A percentile compares a stretch with the other conserved stretches of the same genome.
These are phyloP conservation scores for Osmanthus fragrans DNA, from an alignment of 257 asterid species.

Conservation along the genomic window DNA sequence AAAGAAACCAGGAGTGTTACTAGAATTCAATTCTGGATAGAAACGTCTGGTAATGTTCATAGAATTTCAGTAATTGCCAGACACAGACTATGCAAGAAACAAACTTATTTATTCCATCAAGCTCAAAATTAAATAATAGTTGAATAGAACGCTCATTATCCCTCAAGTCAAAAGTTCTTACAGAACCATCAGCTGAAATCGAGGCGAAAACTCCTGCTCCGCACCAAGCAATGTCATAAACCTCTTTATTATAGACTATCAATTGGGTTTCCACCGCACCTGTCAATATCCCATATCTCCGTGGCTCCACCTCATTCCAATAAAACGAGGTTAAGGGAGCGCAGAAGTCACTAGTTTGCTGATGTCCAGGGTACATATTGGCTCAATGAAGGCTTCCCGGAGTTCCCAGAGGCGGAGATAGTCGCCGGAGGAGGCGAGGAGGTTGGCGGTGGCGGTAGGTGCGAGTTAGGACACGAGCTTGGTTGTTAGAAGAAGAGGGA, in stretches of 20 bases:
- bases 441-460: constrained; percentile 46
- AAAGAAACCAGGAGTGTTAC: no score
- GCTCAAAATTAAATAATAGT: constrained; percentile 45
- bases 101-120: no score
- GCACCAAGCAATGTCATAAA: constrained; percentile 89
- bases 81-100: no score
- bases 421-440: constrained; percentile 89
- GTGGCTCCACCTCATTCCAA: constrained; percentile 85
- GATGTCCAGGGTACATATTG: constrained; percentile 51
- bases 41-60: no score
- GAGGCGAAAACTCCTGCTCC: constrained; percentile 84
- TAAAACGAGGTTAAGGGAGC: constrained; percentile 88
- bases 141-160: constrained; percentile 74
- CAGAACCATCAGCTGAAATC: constrained; percentile 85
- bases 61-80: no score
- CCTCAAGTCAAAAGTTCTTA: constrained; percentile 74
- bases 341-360: constrained; percentile 71
- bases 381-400: constrained; percentile 48
- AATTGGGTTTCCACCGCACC: constrained; percentile 76
- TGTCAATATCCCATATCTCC: constrained; percentile 78
- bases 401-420: constrained; percentile 81
- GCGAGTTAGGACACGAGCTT: constrained; percentile 75
- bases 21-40: no score
- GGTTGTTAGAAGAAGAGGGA: constrained; percentile 70
- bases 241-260: constrained; percentile 87